A percentile compares a stretch with the other conserved stretches of the same genome.
phyloP scores from a whole-genome alignment of 2,329 filamentous ascomycete species.

The Scleromitrula shiraiana region DNA sequence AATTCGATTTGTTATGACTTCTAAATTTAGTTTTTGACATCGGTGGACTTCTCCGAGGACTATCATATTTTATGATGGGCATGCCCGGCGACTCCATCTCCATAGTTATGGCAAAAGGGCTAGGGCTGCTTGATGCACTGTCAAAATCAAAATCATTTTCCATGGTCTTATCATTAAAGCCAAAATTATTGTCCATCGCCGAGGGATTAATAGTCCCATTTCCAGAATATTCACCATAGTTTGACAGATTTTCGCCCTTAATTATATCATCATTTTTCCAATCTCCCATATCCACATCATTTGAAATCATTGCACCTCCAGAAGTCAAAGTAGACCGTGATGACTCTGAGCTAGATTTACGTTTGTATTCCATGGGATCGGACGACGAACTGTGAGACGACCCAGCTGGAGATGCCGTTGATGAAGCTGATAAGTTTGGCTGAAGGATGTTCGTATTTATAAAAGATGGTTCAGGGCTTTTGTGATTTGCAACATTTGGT shows the following conservation, averaged over 20 bases:
- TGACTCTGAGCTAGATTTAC: conserved; percentile 39
- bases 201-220: conserved; percentile 33
- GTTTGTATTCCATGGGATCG: conserved; percentile 44
- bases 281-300: conserved; percentile 35
- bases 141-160: conserved; percentile 49
- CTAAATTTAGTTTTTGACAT: conserved; percentile 21
- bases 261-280: conserved; percentile 36
- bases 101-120: conserved; percentile 26
- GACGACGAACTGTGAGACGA: conserved; percentile 44
- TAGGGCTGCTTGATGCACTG: conserved; percentile 50
- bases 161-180: conserved; percentile 39
- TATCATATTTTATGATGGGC: conserved; percentile 34
- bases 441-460: conserved; percentile 1
- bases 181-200: conserved; percentile 29
- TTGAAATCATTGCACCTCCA: conserved; percentile 38
- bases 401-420: conserved; percentile 29
- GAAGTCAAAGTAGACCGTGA: conserved; percentile 36
- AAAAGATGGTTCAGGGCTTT: conserved; percentile 8
- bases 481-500: conserved; percentile 17
- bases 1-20: conserved; percentile 35
- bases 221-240: conserved; percentile 34
- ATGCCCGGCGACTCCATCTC: conserved; percentile 37
- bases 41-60: conserved; percentile 21
- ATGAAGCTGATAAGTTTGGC: conserved; percentile 21
- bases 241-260: conserved; percentile 32